Evolutionary conservation across 441 rosid genomes (phyloP), one percentile per base, ranked within the genome.

Genomic region (Populus hybrid): DNA sequence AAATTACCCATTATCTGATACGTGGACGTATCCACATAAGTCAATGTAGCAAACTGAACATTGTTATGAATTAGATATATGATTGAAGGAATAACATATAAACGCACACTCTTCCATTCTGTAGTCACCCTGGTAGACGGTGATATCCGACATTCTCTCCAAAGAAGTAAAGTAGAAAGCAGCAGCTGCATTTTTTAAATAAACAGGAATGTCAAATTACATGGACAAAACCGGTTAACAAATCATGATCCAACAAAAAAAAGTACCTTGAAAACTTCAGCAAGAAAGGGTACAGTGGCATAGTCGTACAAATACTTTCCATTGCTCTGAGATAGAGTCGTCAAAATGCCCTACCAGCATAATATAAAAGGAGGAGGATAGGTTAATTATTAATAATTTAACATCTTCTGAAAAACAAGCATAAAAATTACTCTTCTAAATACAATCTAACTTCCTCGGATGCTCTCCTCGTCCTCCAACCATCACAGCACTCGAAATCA

Each of bases 251-350:
- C 32, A 5, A 67, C 14, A 46, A 14, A 46, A 46, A 24, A 36
- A 77, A 67, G 14, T 83, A 88, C 93, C 97, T 92, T 92, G 63
- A 89, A 88, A 75, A 86, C 81, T 84, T 92, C 92, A 12, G 93
- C 95, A 69, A 92, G 91, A 87, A 90, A 91, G 7, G 95, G 95
- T 78, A 89, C 88, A 3, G 93, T 92, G 0, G 95, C 93, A 77
- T 89, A 92, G 73, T 92, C 95, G 74, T 91, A 92, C 70, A 83
- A 84, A 76, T 92, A 89, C 73, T 83, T 91, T 76, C 97, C 97
- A 78, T 89, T 81, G 76, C 91, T 91, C 83, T 91, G 95, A 73
- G 97, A 91, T 18, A 91, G 92, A 11, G 91, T 88, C 3, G 95
- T 90, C 79, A 91, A 76, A 67, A 89, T 92, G 75, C 93, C 95